Percentiles rank a stretch among this genome's conserved stretches.
These are phyloP conservation scores for Mucor saturninus DNA, from an alignment of 371 early-diverging fungal genomes.

Conservation along the genomic window DNA sequence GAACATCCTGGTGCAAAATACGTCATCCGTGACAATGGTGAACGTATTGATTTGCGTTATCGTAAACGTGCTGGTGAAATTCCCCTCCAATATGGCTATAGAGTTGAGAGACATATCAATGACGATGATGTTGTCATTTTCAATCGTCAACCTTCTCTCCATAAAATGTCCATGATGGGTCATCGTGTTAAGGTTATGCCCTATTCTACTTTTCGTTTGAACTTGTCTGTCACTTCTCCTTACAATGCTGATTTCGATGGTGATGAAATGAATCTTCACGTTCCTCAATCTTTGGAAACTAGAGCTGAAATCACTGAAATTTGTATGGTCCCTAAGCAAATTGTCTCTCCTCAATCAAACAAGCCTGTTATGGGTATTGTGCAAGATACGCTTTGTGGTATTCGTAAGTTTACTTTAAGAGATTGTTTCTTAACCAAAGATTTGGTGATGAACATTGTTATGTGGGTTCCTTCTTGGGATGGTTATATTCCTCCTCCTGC, in stretches of 20 bases:
- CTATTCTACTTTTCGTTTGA: conserved; percentile 98
- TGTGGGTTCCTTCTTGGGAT: conserved; percentile 97
- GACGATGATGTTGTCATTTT: conserved; percentile 99
- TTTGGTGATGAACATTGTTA: conserved; percentile 93
- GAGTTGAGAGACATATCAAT: conserved; percentile 97
- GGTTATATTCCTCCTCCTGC: conserved; percentile 93
- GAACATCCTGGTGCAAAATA: conserved; percentile 99
- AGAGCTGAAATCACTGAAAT: conserved; percentile 96
- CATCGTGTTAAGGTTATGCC: conserved; percentile 99
- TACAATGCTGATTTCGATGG: conserved; percentile 99
- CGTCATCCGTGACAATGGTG: conserved; percentile 96
- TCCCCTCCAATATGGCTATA: conserved; percentile 91
- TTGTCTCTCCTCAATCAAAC: conserved; percentile 98
- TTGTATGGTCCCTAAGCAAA: conserved; percentile 98
- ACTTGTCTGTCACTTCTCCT: conserved; percentile 98
- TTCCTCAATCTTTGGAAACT: conserved; percentile 97
- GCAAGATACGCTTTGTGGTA: conserved; percentile 98
- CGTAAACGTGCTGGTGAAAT: conserved; percentile 90
- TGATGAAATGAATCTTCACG: conserved; percentile 99
- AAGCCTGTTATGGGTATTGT: conserved; percentile 99
- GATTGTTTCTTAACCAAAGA: conserved; percentile 93
- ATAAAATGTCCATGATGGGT: conserved; percentile 99
- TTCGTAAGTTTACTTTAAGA: conserved; percentile 95
- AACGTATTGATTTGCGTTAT: conserved; percentile 96
- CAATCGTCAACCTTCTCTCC: conserved; percentile 99